Percentiles rank a stretch among this genome's conserved stretches.
Evolutionary conservation across 768 basidiomycete genomes (phyloP).

Genomic region (Russula olivacea): DNA sequence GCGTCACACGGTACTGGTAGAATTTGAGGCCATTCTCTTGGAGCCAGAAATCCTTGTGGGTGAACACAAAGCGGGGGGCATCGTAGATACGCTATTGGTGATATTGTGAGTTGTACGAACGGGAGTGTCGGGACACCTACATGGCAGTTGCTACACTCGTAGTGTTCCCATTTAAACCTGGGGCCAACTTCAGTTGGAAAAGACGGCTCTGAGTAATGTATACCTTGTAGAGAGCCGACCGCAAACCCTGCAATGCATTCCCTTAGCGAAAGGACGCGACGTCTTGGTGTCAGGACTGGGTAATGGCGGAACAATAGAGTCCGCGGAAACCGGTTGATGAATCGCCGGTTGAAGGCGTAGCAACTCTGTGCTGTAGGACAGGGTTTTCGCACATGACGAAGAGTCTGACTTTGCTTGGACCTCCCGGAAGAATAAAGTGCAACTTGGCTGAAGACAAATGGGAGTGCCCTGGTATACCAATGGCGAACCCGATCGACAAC

Average conservation of each 20-base stretch:
- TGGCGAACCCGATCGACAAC: constrained; percentile 43
- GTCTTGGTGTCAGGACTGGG: constrained; percentile 38
- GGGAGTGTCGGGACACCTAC: constrained; percentile 34
- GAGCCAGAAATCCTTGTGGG: constrained; percentile 22
- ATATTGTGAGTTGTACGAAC: background rate
- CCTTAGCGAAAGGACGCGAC: constrained; percentile 51
- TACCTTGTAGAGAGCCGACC: constrained; percentile 73
- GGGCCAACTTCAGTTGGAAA: constrained; percentile 8
- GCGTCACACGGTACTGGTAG: constrained; percentile 16
- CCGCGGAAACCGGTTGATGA: constrained; percentile 27
- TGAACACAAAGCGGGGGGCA: constrained; percentile 7
- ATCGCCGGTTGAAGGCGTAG: constrained; percentile 26
- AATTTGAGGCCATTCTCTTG: constrained; percentile 17
- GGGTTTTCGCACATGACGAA: constrained; percentile 40
- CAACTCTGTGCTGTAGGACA: constrained; percentile 22
- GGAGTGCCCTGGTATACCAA: constrained; percentile 50
- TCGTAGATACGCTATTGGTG: constrained; percentile 14
- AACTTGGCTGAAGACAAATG: constrained; percentile 59
- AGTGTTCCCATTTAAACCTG: constrained; percentile 69
- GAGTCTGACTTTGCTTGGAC: constrained; percentile 38
- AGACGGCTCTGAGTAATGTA: constrained; percentile 20
- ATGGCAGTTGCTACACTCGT: constrained; percentile 60
- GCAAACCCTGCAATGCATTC: constrained; percentile 63
- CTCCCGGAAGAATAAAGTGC: constrained; percentile 46
- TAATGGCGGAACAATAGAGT: constrained; percentile 34